phyloP scores from a whole-genome alignment of 495 filamentous ascomycete species.

The Penicillium odoratum region DNA sequence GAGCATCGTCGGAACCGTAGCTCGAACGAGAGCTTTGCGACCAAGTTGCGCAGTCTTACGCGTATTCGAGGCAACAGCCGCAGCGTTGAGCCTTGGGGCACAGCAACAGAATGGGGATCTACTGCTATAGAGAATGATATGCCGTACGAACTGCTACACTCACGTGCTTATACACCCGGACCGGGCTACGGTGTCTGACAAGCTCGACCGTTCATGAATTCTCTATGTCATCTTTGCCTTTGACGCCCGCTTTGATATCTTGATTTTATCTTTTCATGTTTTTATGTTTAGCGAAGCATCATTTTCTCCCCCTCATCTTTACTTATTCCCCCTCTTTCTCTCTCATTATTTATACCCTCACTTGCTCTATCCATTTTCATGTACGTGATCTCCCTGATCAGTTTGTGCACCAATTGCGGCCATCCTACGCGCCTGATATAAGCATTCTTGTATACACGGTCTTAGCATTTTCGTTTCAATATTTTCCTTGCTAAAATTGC shows the following conservation, averaged over 20 bases:
- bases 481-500: slow-evolving; percentile 3
- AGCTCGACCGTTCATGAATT: neutral
- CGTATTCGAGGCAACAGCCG: slow-evolving; percentile 70
- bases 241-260: neutral
- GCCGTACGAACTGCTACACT: slow-evolving; percentile 37
- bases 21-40: slow-evolving; percentile 65
- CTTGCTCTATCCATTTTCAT: slow-evolving; percentile 2
- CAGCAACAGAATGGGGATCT: slow-evolving; percentile 5
- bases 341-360: slow-evolving; percentile 9
- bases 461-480: neutral
- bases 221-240: neutral
- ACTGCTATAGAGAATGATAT: slow-evolving; percentile 20
- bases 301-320: neutral
- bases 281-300: slow-evolving; percentile 6
- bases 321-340: neutral
- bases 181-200: neutral
- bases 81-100: slow-evolving; percentile 38
- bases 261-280: neutral
- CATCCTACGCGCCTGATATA: neutral
- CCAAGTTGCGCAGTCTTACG: slow-evolving; percentile 64
- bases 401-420: neutral
- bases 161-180: slow-evolving; percentile 5
- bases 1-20: slow-evolving; percentile 67
- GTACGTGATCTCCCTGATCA: neutral
- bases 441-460: neutral